Percentiles rank a stretch among this genome's conserved stretches.
These are phyloP conservation scores for Cadophora malorum DNA, from an alignment of 2,329 filamentous ascomycete genomes.

Conservation along the genomic window DNA sequence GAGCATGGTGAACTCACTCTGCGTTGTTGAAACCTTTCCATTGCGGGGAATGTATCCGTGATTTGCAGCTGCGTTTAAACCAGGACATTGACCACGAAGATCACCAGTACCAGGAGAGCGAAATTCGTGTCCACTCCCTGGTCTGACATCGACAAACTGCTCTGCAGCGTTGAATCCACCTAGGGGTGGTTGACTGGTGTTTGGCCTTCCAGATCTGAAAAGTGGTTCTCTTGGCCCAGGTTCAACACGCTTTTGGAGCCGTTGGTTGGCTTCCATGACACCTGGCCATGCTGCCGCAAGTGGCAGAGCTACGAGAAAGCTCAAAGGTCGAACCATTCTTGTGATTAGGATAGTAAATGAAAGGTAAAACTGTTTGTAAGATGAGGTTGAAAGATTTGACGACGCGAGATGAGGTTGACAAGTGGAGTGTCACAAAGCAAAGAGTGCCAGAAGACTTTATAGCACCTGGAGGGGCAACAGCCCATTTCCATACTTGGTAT, in stretches of 20 bases:
- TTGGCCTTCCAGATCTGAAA: background rate
- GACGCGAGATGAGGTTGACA: too few relatives aligned
- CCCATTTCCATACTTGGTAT: too few relatives aligned
- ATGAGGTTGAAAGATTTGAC: too few relatives aligned
- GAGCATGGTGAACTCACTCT: slow-evolving; percentile 3
- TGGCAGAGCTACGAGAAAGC: background rate
- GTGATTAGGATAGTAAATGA: too few relatives aligned
- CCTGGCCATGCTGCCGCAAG: slow-evolving; percentile 8
- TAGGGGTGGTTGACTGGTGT: background rate
- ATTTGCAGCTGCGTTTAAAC: slow-evolving; percentile 6
- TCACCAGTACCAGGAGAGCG: background rate
- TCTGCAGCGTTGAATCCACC: background rate
- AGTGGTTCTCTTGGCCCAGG: too few relatives aligned
- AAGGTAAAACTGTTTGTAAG: too few relatives aligned
- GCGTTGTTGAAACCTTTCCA: background rate
- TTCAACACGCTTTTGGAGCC: background rate
- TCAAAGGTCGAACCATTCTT: background rate
- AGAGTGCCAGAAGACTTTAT: too few relatives aligned
- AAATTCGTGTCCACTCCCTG: slow-evolving; percentile 3
- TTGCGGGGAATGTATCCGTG: slow-evolving; percentile 8
- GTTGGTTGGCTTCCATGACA: slow-evolving; percentile 5
- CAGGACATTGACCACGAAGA: slow-evolving; percentile 6
- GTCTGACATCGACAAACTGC: slow-evolving; percentile 13
- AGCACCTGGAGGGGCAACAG: too few relatives aligned
- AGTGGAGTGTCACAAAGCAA: too few relatives aligned